phyloP scores from a whole-genome alignment of 73 alveolate genomes.

The Paramecium biaurelia region DNA sequence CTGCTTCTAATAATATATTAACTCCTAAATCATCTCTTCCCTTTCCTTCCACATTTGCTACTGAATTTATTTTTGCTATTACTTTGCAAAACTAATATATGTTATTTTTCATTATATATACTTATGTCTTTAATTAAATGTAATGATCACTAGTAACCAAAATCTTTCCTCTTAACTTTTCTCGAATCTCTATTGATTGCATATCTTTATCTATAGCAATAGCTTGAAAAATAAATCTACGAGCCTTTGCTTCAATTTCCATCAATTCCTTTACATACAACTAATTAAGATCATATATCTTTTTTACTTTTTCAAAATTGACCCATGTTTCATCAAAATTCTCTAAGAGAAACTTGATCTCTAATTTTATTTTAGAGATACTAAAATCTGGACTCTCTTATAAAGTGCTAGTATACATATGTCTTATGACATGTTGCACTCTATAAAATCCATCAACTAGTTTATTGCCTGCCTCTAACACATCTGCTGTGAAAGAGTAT shows the following conservation, averaged over 20 bases:
- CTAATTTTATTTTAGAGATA: slow-evolving; percentile 65
- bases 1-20: slow-evolving; percentile 90
- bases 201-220: slow-evolving; percentile 91
- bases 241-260: slow-evolving; percentile 92
- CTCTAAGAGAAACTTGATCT: slow-evolving; percentile 60
- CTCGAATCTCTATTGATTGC: slow-evolving; percentile 79
- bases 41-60: slow-evolving; percentile 95
- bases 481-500: slow-evolving; percentile 91
- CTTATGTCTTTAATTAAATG: neutral
- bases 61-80: slow-evolving; percentile 88
- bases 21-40: slow-evolving; percentile 92
- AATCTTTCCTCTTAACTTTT: slow-evolving; percentile 86
- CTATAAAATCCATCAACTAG: slow-evolving; percentile 80
- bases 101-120: slow-evolving; percentile 63
- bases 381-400: slow-evolving; percentile 58
- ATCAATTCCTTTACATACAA: slow-evolving; percentile 92
- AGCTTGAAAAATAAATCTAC: slow-evolving; percentile 89
- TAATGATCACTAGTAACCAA: slow-evolving; percentile 67
- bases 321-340: slow-evolving; percentile 65
- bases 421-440: slow-evolving; percentile 74
- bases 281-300: slow-evolving; percentile 76
- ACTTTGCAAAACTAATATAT: slow-evolving; percentile 73
- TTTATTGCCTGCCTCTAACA: slow-evolving; percentile 90
- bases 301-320: slow-evolving; percentile 67
- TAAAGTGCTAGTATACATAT: slow-evolving; percentile 71